Evolutionary conservation across 768 basidiomycete species (phyloP).

Genomic region (Boletus vermiculosoides): DNA sequence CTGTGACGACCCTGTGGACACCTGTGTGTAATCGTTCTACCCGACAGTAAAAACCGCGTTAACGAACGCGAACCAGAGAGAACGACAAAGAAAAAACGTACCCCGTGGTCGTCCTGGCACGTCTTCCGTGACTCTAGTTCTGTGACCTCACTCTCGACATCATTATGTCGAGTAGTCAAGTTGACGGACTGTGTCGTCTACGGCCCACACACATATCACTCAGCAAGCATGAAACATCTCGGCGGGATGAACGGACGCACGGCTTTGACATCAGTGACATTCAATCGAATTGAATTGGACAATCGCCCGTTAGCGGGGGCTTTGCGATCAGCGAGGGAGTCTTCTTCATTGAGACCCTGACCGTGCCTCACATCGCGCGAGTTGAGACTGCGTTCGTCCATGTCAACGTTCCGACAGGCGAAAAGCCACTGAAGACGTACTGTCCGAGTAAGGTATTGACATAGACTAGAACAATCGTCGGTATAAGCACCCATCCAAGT

Average conservation of each 20-base stretch:
- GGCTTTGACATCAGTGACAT: slow-evolving; percentile 8
- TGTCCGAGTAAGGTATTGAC: slow-evolving; percentile 28
- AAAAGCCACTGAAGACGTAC: slow-evolving; percentile 10
- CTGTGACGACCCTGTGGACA: slow-evolving; percentile 17
- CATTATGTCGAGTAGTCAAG: slow-evolving; percentile 3
- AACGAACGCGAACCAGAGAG: neutral
- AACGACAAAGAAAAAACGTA: neutral
- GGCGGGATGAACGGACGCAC: slow-evolving; percentile 8
- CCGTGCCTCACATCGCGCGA: slow-evolving; percentile 19
- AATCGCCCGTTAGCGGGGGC: neutral
- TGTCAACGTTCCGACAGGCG: neutral
- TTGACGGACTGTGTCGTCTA: slow-evolving; percentile 21
- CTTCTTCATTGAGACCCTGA: slow-evolving; percentile 27
- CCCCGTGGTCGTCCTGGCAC: slow-evolving; percentile 13
- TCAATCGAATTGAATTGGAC: slow-evolving; percentile 12
- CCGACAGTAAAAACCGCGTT: neutral
- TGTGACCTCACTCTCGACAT: slow-evolving; percentile 1
- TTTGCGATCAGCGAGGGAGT: slow-evolving; percentile 10
- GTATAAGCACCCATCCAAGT: neutral
- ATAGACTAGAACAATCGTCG: slow-evolving; percentile 22
- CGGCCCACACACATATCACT: neutral
- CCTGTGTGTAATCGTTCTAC: slow-evolving; percentile 17
- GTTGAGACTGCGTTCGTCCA: slow-evolving; percentile 23
- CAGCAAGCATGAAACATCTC: neutral
- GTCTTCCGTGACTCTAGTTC: slow-evolving; percentile 19